These are phyloP conservation scores for Cercospora canescens DNA, from an alignment of 2,329 filamentous ascomycete species.

Conservation along the genomic window DNA sequence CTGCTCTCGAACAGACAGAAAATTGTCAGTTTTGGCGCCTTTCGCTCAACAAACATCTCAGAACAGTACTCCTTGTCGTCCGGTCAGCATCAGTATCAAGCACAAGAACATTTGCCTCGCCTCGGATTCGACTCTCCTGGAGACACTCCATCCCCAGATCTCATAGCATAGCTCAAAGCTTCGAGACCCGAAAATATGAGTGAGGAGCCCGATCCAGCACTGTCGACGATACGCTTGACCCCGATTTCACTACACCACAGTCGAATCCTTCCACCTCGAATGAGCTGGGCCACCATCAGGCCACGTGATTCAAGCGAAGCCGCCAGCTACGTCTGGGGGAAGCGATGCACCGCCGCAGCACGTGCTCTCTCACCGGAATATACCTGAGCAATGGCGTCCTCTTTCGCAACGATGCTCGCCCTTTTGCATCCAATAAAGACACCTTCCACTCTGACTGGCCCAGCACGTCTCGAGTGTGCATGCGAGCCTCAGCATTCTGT, in stretches of 20 bases:
- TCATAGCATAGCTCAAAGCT: too few species aligned
- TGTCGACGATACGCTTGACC: not conserved
- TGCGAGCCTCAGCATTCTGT: not conserved
- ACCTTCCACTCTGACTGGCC: not conserved
- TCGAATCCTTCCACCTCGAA: not conserved
- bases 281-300: too few species aligned
- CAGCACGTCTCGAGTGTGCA: not conserved
- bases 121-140: not conserved
- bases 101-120: not conserved
- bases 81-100: not conserved
- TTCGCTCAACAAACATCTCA: not conserved
- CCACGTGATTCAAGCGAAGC: constrained; percentile 6
- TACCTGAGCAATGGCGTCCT: constrained; percentile 1
- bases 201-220: not conserved
- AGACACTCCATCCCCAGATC: too few species aligned
- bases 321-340: constrained; percentile 7
- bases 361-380: constrained; percentile 10
- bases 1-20: not conserved
- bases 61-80: not conserved
- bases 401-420: not conserved
- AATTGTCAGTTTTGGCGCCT: not conserved
- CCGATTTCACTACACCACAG: not conserved
- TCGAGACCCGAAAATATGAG: too few species aligned
- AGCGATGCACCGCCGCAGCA: constrained; percentile 2
- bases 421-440: not conserved